These are phyloP conservation scores for Phytopythium mirpurense DNA, from an alignment of 352 stramenopile genomes.

Conservation along the genomic window DNA sequence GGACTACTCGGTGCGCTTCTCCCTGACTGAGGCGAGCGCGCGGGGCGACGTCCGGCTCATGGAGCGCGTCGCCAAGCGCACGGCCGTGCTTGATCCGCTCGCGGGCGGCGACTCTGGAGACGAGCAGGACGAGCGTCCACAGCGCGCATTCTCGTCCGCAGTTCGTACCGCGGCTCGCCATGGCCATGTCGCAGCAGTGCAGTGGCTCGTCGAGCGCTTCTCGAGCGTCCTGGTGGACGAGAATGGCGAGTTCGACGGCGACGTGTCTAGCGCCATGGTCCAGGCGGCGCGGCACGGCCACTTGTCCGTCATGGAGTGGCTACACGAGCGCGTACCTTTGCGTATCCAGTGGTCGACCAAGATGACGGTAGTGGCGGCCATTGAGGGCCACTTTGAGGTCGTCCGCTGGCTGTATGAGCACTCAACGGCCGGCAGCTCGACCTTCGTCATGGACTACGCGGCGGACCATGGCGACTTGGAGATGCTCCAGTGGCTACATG, in stretches of 20 bases:
- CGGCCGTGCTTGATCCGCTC: background rate
- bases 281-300: conserved; percentile 21
- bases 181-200: conserved; percentile 15
- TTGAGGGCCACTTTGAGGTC: conserved; percentile 35
- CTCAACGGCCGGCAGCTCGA: conserved; percentile 20
- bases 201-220: conserved; percentile 23
- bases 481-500: conserved; percentile 33
- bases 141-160: conserved; percentile 14
- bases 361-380: conserved; percentile 32
- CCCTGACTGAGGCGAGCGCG: conserved; percentile 19
- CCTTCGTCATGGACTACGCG: conserved; percentile 31
- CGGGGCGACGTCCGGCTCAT: conserved; percentile 19
- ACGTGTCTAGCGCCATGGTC: conserved; percentile 22
- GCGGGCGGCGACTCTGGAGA: background rate
- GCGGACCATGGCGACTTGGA: conserved; percentile 22
- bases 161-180: conserved; percentile 13
- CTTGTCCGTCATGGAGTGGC: conserved; percentile 19
- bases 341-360: conserved; percentile 25
- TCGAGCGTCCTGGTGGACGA: conserved; percentile 1
- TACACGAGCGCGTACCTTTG: conserved; percentile 4
- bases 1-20: conserved; percentile 23
- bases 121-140: conserved; percentile 1
- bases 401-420: conserved; percentile 27
- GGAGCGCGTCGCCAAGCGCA: conserved; percentile 14
- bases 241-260: conserved; percentile 5